Conservation (phyloP, 2,329 filamentous ascomycete species). For the Verticillium albo-atrum region DNA sequence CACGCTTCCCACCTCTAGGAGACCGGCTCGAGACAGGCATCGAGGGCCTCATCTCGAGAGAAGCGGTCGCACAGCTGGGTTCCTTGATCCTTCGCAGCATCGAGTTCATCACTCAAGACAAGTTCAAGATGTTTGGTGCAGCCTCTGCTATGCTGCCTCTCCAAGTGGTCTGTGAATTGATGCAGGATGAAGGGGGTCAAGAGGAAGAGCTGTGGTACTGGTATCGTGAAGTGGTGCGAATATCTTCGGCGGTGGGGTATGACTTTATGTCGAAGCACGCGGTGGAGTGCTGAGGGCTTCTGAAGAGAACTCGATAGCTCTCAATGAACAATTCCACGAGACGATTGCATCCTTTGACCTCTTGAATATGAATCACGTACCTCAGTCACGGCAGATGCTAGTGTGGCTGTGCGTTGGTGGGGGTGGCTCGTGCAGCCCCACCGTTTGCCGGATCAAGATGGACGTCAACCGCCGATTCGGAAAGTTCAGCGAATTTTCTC, state of each 20-base stretch:
- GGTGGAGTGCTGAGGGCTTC: not conserved
- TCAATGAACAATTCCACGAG: no score
- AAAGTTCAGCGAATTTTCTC: not conserved
- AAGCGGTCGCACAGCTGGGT: constrained; percentile 9
- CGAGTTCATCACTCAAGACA: not conserved
- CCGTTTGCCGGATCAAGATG: not conserved
- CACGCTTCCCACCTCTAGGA: not conserved
- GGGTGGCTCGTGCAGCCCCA: not conserved
- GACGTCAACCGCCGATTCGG: not conserved
- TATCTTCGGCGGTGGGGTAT: not conserved
- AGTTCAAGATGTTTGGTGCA: not conserved
- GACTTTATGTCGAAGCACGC: not conserved
- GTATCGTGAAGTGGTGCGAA: not conserved
- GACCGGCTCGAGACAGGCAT: constrained; percentile 12
- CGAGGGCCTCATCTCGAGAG: constrained; percentile 13
- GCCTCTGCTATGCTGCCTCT: not conserved
- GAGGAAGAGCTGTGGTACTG: not conserved
- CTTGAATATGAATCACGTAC: no score
- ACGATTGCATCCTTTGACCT: no score
- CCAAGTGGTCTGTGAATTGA: not conserved
- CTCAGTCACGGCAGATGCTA: no score
- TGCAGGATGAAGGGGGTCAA: not conserved
- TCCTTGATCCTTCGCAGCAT: not conserved
- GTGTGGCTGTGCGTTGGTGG: not conserved
- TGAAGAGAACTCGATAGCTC: not conserved